Conservation (phyloP, 148 eudicot species). For the Fagopyrum homotropicum region DNA sequence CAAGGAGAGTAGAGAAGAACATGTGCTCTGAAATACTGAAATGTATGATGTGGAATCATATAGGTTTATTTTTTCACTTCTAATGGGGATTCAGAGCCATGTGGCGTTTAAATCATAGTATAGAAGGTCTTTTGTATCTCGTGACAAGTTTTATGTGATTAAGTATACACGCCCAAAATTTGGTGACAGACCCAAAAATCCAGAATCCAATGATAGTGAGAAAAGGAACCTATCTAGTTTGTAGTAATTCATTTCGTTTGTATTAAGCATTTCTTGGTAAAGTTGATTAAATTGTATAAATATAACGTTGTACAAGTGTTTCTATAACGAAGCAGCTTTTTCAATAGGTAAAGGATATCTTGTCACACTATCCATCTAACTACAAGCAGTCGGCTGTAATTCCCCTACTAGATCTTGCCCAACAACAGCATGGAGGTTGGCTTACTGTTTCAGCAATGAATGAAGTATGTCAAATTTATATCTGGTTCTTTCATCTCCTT, state of each 20-base stretch:
- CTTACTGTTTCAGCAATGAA: constrained; percentile 98
- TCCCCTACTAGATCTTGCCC: constrained; percentile 92
- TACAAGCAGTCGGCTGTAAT: constrained; percentile 98
- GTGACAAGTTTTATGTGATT: too few relatives aligned
- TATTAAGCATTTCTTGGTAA: not conserved
- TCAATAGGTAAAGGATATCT: constrained; percentile 70
- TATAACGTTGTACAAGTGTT: not conserved
- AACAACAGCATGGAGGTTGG: constrained; percentile 98
- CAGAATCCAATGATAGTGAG: not conserved
- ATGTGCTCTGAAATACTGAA: too few relatives aligned
- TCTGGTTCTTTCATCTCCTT: not conserved
- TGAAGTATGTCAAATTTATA: constrained; percentile 46
- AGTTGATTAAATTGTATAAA: not conserved
- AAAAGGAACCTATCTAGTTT: not conserved
- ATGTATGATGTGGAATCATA: too few relatives aligned
- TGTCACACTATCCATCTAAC: constrained; percentile 86
- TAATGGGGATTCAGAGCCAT: not conserved
- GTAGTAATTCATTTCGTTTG: not conserved
- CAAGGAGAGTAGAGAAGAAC: not conserved
- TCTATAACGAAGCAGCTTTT: not conserved
- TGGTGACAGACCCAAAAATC: too few relatives aligned
- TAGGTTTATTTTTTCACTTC: too few relatives aligned
- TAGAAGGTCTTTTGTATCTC: not conserved
- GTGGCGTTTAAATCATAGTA: not conserved
- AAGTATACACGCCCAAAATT: too few relatives aligned